Base-by-base conservation (phyloP, 768 basidiomycete species). In the Hydnomerulius pinastri region DNA sequence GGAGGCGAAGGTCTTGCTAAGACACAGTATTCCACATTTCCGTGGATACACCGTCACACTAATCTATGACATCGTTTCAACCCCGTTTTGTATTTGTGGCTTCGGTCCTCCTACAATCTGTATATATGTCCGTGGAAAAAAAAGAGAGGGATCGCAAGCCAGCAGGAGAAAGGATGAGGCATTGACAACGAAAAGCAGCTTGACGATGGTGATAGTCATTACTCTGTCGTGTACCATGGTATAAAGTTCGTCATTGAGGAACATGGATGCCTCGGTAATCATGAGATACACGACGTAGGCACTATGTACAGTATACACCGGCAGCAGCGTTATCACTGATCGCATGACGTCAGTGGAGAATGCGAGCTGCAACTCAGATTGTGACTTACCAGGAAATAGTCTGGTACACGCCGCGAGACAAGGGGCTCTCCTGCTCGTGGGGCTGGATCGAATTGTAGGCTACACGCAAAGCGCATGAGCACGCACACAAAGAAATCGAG, bases 401-500 rank as follows among this genome's bases (percentile, higher is more conserved):
- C 91, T 65, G 91, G 91, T 72, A 92, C 91, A 71, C 91, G 88
- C 73, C 91, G 82, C 66, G 95, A 94, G 57, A 99, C 97, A 53
- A 98, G 85, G 42, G 97, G 97, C 71, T 99, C 97, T 61, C 97
- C 97, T 65, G 96, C 94, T 69, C 97, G 81, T 62, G 97, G 97
- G 60, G 97, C 97, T 66, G 97, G 97, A 74, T 99, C 97, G 73
- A 98, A 99, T 84, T 99, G 97, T 73, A 99, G 82, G 89, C 94
- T 98, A 60, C 13, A 21, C 18, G 4, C 25, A 56, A 20, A 59
- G 42, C 30, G 44, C 32, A 43, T 33, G 6, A 49, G 35, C 18
- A 40, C 17, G 30, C 39, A 46, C 29, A 39, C n/a, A 55, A 18
- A 35, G 40, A 13, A 21, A 11, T 27, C 37, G 18, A 28, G 55